phyloP scores from a whole-genome alignment of 306 rosid species.

The Boehmeria nivea region DNA sequence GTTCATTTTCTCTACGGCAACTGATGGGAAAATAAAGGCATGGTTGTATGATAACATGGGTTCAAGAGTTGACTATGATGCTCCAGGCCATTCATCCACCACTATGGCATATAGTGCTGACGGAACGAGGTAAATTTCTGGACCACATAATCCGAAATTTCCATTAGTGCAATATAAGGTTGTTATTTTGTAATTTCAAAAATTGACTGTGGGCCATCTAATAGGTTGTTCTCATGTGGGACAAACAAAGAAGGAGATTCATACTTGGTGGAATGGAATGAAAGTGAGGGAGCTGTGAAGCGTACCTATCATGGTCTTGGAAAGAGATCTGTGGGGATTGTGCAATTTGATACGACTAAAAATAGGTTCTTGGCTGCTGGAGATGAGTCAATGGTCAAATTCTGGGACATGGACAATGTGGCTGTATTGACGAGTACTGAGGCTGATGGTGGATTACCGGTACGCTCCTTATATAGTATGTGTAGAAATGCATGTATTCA shows the following conservation, averaged over 20 bases:
- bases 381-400: constrained; percentile 71
- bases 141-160: no score
- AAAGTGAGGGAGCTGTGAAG: constrained; percentile 99
- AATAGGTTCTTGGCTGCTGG: constrained; percentile 94
- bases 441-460: constrained; percentile 88
- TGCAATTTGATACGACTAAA: constrained; percentile 97
- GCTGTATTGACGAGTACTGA: constrained; percentile 56
- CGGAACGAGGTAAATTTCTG: constrained; percentile 68
- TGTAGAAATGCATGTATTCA: no score
- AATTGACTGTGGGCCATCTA: no score
- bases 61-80: constrained; percentile 98
- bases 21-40: constrained; percentile 99
- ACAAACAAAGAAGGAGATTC: constrained; percentile 98
- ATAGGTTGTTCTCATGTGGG: constrained; percentile 93
- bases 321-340: constrained; percentile 81
- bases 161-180: no score
- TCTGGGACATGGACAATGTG: constrained; percentile 96
- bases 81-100: constrained; percentile 94
- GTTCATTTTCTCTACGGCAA: constrained; percentile 98
- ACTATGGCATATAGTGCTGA: constrained; percentile 93
- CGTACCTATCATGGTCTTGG: constrained; percentile 83
- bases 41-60: constrained; percentile 97
- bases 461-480: constrained; percentile 35
- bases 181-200: no score
- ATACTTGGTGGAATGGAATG: constrained; percentile 96